Base-by-base conservation (phyloP, 257 asterid genomes). In the Datura wrightii region DNA sequence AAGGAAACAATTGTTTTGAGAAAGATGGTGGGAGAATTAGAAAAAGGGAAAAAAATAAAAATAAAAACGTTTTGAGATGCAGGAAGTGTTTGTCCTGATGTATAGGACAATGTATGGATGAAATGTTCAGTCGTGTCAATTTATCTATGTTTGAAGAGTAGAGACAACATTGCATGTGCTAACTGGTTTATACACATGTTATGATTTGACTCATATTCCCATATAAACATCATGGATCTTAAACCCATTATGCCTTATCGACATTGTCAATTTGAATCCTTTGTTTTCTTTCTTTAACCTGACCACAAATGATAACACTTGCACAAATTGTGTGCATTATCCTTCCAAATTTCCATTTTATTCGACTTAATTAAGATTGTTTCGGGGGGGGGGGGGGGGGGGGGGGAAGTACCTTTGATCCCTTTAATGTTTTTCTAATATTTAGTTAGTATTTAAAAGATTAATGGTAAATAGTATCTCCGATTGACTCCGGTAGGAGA, bases 111-210 rank as follows among this genome's bases (percentile, higher is more conserved):
- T 24, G 42, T 48, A 14, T 48, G 81, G 81, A 48, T 50, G 59
- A 24, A 3, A 18, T 74, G 60, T 74, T 74, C 2, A 24, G 2
- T 74, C 81, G 42, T 74, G 81, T 74, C 80, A 44, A 71, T 41
- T 70, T 66, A 2, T 44, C 5, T 46, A 0, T 19, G n/a, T 72
- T 72, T 72, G 41, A 72, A 46, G 58, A 72, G 41, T 19, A 72
- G 42, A 74, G 80, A 74, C 80, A 74, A 74, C 59, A 48, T 24
- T 48, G 6, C 81, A 74, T 74, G 81, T 74, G 81, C 81, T 46
- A 48, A 48, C 58, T 72, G 19, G 80, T 9, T 46, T 46, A 72
- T 72, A 72, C n/a, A 74, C 80, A 74, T 74, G 80, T 11, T 74
- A 48, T 74, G 80, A 48, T 74, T 66, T 66, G 19, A 66, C 48